Evolutionary conservation across 495 filamentous ascomycete genomes (phyloP).

Genomic region (Hypoxylon subgilvum): DNA sequence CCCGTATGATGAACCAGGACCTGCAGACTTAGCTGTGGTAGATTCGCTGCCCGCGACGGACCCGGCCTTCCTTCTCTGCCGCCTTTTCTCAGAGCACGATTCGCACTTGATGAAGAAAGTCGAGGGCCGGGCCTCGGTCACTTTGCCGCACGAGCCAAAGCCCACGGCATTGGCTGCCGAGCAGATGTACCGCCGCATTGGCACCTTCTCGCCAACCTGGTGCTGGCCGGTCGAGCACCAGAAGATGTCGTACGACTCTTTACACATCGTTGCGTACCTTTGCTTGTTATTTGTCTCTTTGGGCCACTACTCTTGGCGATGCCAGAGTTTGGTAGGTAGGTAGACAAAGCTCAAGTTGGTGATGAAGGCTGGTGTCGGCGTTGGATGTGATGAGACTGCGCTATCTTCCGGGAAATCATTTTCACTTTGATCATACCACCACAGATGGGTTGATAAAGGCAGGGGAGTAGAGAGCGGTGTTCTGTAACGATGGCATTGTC

Average conservation of each 20-base stretch:
- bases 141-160: slow-evolving; percentile 9
- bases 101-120: slow-evolving; percentile 6
- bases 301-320: background rate
- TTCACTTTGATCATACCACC: too few species aligned
- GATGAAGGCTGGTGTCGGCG: too few species aligned
- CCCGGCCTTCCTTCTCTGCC: background rate
- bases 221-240: slow-evolving; percentile 13
- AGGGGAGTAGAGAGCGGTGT: too few species aligned
- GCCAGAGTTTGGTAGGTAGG: background rate
- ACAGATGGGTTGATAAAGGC: too few species aligned
- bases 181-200: background rate
- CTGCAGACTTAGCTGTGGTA: too few species aligned
- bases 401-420: too few species aligned
- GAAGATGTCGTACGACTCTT: background rate
- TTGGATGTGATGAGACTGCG: too few species aligned
- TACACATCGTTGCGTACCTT: slow-evolving; percentile 1
- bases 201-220: slow-evolving; percentile 9
- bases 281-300: background rate
- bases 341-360: background rate
- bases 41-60: too few species aligned
- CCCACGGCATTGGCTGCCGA: background rate
- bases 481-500: too few species aligned
- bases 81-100: background rate
- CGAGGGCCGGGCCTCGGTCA: background rate
- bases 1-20: too few species aligned